Conservation (phyloP, 1,284 basidiomycete genomes). For the Fomitopsis schrenkii region DNA sequence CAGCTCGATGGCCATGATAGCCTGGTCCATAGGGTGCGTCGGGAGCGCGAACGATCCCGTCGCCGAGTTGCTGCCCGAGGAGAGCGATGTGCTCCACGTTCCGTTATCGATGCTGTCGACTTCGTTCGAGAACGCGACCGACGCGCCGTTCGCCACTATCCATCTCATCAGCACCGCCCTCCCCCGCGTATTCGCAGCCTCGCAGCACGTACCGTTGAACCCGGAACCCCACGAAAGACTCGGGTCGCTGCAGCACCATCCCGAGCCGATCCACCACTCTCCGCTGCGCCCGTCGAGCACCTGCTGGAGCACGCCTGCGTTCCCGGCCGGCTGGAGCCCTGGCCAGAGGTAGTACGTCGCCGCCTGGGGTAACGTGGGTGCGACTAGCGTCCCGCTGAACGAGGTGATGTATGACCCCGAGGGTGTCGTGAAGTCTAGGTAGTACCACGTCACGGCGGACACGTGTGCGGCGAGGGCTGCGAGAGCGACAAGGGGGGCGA, state of each 20-base stretch:
- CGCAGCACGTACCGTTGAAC: neutral
- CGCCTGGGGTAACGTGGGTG: neutral
- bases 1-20: neutral
- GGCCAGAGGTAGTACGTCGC: neutral
- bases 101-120: neutral
- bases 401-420: neutral
- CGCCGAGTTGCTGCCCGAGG: neutral
- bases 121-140: neutral
- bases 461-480: neutral
- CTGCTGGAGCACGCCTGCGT: neutral
- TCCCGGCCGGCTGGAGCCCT: neutral
- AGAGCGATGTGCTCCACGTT: neutral
- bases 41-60: neutral
- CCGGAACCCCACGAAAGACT: neutral
- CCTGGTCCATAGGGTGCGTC: neutral
- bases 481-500: neutral
- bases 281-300: slow-evolving; percentile 1
- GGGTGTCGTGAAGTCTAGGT: neutral
- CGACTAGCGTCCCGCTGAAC: neutral
- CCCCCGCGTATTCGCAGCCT: neutral
- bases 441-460: neutral
- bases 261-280: neutral
- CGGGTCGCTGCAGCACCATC: neutral
- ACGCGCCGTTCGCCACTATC: neutral
- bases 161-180: neutral